Base-by-base conservation (phyloP, 2,329 filamentous ascomycete species). In the Hymenotorrendiella dingleyae region DNA sequence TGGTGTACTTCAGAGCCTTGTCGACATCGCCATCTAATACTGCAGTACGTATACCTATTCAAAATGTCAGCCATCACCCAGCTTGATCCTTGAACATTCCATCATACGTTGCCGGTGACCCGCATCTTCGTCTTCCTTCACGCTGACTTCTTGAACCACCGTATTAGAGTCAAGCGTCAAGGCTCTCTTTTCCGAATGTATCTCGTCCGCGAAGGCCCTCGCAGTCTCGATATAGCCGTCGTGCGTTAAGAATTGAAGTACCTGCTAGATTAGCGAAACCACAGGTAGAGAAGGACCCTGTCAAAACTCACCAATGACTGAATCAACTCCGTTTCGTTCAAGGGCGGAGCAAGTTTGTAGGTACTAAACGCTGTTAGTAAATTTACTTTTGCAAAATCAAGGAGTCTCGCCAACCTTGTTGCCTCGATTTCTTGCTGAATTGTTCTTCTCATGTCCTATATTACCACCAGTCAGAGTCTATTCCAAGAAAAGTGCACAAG, bases 181-280 rank as follows among this genome's bases (percentile, higher is more conserved):
- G 7, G 85, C 80, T 55, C 76, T 70, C 55, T 85, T 83, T 61
- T 95, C 86, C 12, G 75, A 69, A 41, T 78, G 75, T 20, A 94
- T 80, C 58, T 97, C 91, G 54, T 84, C 74, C 3, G 86, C 81
- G 69, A 98, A 97, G 0, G 87, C 88, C 50, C 82, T 79, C 7
- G 90, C 90, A 0, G 91, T 95, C 53, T 96, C 91, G 6, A 96
- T 84, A 54, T 96, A 97, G 46, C 93, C 93, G 57, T 97, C 93
- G 55, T 97, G 91, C 27, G 90, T 86, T 11, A 98, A 70, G 54
- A 94, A 97, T 64, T 96, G 90, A 28, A 89, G 74, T 14, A 82
- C 75, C 69, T 73, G 42, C 23, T 20, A 21, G 34, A 35, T 47
- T 37, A 46, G 26, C 28, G 10, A 46, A 7, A 24, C 10, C 21